These are phyloP conservation scores for Epichloe gansuensis DNA, from an alignment of 2,329 filamentous ascomycete genomes.

Conservation along the genomic window DNA sequence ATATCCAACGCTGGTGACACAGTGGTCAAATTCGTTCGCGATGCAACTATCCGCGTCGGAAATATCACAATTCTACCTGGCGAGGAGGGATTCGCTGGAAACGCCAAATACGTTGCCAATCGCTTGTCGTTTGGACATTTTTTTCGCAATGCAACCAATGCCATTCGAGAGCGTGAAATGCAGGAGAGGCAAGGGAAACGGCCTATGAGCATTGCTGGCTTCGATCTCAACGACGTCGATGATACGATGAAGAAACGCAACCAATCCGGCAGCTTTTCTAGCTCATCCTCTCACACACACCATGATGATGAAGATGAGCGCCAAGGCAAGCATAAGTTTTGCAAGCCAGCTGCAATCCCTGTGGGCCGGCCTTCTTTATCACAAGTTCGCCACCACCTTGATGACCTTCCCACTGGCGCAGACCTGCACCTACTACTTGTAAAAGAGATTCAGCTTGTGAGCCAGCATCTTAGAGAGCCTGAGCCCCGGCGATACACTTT, in stretches of 20 bases:
- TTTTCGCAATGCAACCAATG: constrained; percentile 16
- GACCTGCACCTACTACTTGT: constrained; percentile 55
- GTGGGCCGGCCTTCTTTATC: constrained; percentile 20
- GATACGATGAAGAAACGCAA: not conserved
- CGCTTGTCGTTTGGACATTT: constrained; percentile 30
- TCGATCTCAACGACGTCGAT: constrained; percentile 3
- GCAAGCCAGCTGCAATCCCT: not conserved
- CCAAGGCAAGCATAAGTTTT: constrained; percentile 6
- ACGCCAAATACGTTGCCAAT: constrained; percentile 30
- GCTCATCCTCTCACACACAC: not conserved
- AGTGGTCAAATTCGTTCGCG: constrained; percentile 50
- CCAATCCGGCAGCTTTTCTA: not conserved
- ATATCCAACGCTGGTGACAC: constrained; percentile 78
- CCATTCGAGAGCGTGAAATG: constrained; percentile 3
- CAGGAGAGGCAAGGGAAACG: not conserved
- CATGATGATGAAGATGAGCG: not conserved
- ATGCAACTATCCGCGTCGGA: constrained; percentile 42
- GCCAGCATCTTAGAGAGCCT: constrained; percentile 44
- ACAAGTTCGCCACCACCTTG: constrained; percentile 22
- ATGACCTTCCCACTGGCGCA: constrained; percentile 27
- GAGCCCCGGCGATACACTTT: constrained; percentile 58
- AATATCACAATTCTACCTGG: constrained; percentile 49
- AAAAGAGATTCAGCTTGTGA: constrained; percentile 55
- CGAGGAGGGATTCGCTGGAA: constrained; percentile 34
- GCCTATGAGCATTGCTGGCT: not conserved